A percentile compares a stretch with the other conserved stretches of the same genome.
Conservation (phyloP, 2,329 filamentous ascomycete species). For the Ophiostoma sp. region DNA sequence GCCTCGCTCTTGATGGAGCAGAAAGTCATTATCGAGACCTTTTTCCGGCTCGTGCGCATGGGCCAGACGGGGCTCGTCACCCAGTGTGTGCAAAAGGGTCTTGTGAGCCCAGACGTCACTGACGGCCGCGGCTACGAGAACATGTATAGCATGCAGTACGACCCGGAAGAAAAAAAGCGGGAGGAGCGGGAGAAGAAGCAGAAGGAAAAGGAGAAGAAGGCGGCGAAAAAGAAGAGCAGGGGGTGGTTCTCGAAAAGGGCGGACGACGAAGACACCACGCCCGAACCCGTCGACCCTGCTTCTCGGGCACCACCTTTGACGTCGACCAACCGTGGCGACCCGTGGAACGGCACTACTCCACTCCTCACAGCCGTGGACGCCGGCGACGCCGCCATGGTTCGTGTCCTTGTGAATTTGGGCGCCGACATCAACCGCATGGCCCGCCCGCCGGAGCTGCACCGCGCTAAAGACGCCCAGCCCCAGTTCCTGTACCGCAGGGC, state of each 20-base stretch:
- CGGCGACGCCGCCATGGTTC: constrained; percentile 38
- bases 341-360: constrained; percentile 37
- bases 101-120: constrained; percentile 43
- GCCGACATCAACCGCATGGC: constrained; percentile 38
- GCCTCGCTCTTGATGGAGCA: constrained; percentile 25
- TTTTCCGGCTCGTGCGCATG: constrained; percentile 21
- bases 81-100: constrained; percentile 38
- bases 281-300: not conserved
- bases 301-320: not conserved
- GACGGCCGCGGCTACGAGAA: constrained; percentile 23
- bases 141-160: not conserved
- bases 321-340: not conserved
- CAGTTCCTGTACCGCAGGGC: not conserved
- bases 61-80: constrained; percentile 35
- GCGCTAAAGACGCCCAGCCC: not conserved
- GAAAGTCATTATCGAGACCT: constrained; percentile 27
- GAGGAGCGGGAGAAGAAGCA: not conserved
- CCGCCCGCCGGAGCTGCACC: constrained; percentile 27
- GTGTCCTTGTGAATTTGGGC: constrained; percentile 40
- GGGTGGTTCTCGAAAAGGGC: not conserved
- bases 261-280: not conserved
- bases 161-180: not conserved
- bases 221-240: not conserved
- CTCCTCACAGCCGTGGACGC: constrained; percentile 40
- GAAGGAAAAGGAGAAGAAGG: not conserved